Percentiles rank a stretch among this genome's conserved stretches.
Conservation (phyloP, 345 rosid species). For the Hibiscus syriacus region DNA sequence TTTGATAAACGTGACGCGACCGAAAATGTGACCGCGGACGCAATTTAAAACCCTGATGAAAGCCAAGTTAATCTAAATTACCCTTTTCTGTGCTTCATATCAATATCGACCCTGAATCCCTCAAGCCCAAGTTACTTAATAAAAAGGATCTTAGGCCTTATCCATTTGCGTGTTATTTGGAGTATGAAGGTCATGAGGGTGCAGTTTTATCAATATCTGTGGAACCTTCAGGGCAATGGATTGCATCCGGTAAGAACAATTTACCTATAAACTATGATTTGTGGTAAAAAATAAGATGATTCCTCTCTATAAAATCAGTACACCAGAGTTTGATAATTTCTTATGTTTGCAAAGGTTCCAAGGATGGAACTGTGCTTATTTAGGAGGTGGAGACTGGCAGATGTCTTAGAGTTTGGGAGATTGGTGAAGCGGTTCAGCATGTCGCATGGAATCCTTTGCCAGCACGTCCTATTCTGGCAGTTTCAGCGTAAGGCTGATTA, state of each 20-base stretch:
- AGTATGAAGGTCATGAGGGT: slow-evolving; percentile 85
- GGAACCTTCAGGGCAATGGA: slow-evolving; percentile 82
- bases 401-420: slow-evolving; percentile 57
- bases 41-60: no score
- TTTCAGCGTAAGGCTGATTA: slow-evolving; percentile 47
- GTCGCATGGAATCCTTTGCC: slow-evolving; percentile 91
- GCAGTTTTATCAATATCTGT: slow-evolving; percentile 68
- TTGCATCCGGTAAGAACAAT: slow-evolving; percentile 65
- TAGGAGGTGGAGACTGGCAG: slow-evolving; percentile 78
- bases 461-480: slow-evolving; percentile 65
- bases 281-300: neutral
- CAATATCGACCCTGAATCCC: slow-evolving; percentile 82
- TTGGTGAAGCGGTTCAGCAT: slow-evolving; percentile 58
- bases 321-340: slow-evolving; percentile 11
- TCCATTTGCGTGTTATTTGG: slow-evolving; percentile 65
- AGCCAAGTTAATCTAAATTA: slow-evolving; percentile 4
- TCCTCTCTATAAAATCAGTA: neutral
- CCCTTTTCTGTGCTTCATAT: slow-evolving; percentile 40
- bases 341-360: slow-evolving; percentile 41
- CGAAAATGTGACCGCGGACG: no score
- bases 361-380: slow-evolving; percentile 64
- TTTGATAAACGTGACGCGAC: no score
- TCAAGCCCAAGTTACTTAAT: slow-evolving; percentile 90
- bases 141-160: slow-evolving; percentile 87
- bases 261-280: neutral